Conservation (phyloP, 768 basidiomycete genomes). For the Macrolepiota albuminosa region DNA sequence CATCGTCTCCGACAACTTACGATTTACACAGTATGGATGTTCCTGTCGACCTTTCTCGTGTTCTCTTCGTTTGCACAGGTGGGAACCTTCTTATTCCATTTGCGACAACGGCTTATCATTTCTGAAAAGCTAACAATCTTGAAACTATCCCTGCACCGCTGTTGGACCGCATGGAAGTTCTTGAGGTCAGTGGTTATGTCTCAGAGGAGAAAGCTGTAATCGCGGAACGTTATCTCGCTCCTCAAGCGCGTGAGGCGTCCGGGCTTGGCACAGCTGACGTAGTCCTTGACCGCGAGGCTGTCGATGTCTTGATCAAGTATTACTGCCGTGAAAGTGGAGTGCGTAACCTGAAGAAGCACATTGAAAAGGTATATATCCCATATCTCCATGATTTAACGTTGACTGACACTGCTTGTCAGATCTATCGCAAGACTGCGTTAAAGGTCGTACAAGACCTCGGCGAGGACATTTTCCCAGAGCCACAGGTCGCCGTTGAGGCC, state of each 20-base stretch:
- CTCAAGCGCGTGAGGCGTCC: slow-evolving; percentile 88
- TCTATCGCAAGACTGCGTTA: slow-evolving; percentile 93
- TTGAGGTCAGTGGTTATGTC: slow-evolving; percentile 93
- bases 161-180: slow-evolving; percentile 93
- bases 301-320: slow-evolving; percentile 90
- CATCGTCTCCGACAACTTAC: slow-evolving; percentile 5
- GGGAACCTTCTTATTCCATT: background rate
- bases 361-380: slow-evolving; percentile 76
- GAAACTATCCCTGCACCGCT: slow-evolving; percentile 93
- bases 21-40: slow-evolving; percentile 75
- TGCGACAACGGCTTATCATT: background rate
- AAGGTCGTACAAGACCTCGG: slow-evolving; percentile 89
- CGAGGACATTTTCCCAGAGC: slow-evolving; percentile 81
- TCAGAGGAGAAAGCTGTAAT: slow-evolving; percentile 90
- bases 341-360: slow-evolving; percentile 94
- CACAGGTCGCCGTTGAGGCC: slow-evolving; percentile 21
- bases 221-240: slow-evolving; percentile 82
- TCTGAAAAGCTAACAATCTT: slow-evolving; percentile 73
- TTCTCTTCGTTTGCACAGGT: slow-evolving; percentile 92
- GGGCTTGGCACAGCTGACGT: slow-evolving; percentile 87
- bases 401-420: slow-evolving; percentile 39
- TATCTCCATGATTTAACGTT: background rate
- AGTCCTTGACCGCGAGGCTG: slow-evolving; percentile 64
- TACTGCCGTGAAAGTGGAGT: slow-evolving; percentile 98
- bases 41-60: slow-evolving; percentile 91